Evolutionary conservation across 495 filamentous ascomycete genomes (phyloP).

Genomic region (Annulohypoxylon maeteangense): DNA sequence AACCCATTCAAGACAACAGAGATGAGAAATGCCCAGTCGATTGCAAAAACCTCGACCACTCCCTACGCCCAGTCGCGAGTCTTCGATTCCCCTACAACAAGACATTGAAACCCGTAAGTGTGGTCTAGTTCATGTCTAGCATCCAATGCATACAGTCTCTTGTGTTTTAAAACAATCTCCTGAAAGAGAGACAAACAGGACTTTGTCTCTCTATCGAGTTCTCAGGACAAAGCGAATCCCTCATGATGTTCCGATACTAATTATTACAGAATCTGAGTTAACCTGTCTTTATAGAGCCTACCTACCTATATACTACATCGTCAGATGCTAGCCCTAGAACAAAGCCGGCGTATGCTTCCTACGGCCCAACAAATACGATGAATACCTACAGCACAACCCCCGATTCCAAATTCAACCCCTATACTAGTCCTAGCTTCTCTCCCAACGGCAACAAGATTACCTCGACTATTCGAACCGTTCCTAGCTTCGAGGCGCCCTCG

Average conservation of each 20-base stretch:
- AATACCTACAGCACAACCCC: slow-evolving; percentile 39
- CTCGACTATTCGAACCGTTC: slow-evolving; percentile 61
- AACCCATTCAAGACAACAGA: not conserved
- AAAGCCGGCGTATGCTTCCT: slow-evolving; percentile 49
- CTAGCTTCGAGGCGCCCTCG: slow-evolving; percentile 55
- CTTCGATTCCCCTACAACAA: slow-evolving; percentile 46
- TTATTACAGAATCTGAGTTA: slow-evolving; percentile 8
- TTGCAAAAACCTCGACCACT: slow-evolving; percentile 49
- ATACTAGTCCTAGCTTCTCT: slow-evolving; percentile 25
- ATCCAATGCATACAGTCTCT: not conserved
- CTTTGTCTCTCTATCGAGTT: slow-evolving; percentile 5
- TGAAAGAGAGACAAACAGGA: not conserved
- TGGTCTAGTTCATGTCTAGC: not conserved
- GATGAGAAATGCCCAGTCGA: slow-evolving; percentile 56
- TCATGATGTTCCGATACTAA: not conserved
- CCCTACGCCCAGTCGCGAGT: slow-evolving; percentile 42
- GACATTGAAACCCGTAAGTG: slow-evolving; percentile 51
- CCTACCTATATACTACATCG: slow-evolving; percentile 30
- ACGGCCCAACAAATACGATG: slow-evolving; percentile 53
- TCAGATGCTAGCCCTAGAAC: slow-evolving; percentile 31
- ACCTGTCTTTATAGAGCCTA: slow-evolving; percentile 26
- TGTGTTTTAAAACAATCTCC: not conserved
- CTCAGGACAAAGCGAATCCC: slow-evolving; percentile 22
- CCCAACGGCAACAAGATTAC: slow-evolving; percentile 39
- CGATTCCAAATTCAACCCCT: slow-evolving; percentile 32